Conservation (phyloP, 2,329 filamentous ascomycete species). For the Juglanconis sp. region DNA sequence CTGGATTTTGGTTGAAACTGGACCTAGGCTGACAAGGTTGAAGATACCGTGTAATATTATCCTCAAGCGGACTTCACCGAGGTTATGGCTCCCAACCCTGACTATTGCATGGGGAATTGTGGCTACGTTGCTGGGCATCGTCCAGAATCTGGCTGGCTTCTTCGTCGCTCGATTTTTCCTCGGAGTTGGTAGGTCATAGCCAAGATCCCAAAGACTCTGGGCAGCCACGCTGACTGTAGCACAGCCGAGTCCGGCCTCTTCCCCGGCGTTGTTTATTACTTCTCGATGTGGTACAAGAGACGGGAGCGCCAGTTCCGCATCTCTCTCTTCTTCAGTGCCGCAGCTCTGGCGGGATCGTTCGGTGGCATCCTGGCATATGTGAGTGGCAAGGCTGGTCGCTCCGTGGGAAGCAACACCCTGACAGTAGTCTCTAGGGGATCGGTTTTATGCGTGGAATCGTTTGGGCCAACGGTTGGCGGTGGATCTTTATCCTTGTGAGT, state of each 20-base stretch:
- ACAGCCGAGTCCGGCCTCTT: constrained; percentile 51
- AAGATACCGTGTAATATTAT: constrained; percentile 61
- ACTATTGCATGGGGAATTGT: constrained; percentile 56
- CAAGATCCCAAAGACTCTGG: no score
- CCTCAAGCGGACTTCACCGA: constrained; percentile 57
- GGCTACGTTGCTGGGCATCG: constrained; percentile 48
- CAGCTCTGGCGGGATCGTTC: constrained; percentile 54
- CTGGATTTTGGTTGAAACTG: neutral
- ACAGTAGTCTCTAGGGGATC: constrained; percentile 39
- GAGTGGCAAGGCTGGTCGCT: constrained; percentile 15
- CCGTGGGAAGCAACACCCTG: neutral
- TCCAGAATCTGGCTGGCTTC: constrained; percentile 48
- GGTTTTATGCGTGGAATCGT: constrained; percentile 51
- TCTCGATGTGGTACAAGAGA: constrained; percentile 55
- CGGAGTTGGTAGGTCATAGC: constrained; percentile 46
- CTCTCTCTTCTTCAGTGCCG: constrained; percentile 54
- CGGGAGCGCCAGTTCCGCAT: constrained; percentile 53
- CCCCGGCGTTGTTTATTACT: constrained; percentile 48
- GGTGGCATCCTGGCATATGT: constrained; percentile 55
- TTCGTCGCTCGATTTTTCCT: constrained; percentile 53
- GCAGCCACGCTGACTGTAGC: neutral
- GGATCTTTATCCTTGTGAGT: constrained; percentile 58
- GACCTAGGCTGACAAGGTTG: neutral
- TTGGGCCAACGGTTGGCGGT: constrained; percentile 51
- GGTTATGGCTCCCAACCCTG: constrained; percentile 55